These are phyloP conservation scores for Nasturtium officinale DNA, from an alignment of 345 rosid species.

Conservation along the genomic window DNA sequence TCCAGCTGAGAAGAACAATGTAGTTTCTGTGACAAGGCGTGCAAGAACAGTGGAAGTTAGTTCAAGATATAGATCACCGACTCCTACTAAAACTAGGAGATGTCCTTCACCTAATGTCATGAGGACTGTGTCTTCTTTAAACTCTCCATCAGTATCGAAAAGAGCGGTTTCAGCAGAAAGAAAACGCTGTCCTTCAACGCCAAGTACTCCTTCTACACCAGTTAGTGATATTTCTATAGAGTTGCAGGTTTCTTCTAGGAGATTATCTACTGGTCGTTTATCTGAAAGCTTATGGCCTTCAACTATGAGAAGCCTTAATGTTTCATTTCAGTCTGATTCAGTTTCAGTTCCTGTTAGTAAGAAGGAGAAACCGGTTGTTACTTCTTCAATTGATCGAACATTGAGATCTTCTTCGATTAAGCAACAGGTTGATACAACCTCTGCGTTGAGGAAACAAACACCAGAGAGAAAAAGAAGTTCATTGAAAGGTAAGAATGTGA, in stretches of 20 bases:
- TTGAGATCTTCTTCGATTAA: conserved; percentile 84
- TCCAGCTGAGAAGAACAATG: conserved; percentile 76
- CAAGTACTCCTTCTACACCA: conserved; percentile 71
- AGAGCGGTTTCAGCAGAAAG: conserved; percentile 86
- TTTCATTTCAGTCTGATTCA: conserved; percentile 88
- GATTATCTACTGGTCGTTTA: conserved; percentile 55
- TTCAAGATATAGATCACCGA: conserved; percentile 81
- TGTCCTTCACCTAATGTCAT: conserved; percentile 67
- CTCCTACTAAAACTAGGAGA: conserved; percentile 56
- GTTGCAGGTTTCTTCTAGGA: conserved; percentile 54
- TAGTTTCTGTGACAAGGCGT: conserved; percentile 45
- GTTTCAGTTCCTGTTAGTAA: conserved; percentile 73
- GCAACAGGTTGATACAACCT: conserved; percentile 54
- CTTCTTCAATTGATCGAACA: conserved; percentile 60
- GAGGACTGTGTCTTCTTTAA: conserved; percentile 48
- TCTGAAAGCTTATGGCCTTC: conserved; percentile 98
- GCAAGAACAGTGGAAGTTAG: conserved; percentile 63
- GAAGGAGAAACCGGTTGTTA: conserved; percentile 73
- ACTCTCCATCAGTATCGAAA: conserved; percentile 52
- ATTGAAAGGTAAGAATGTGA: conserved; percentile 64
- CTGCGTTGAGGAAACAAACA: conserved; percentile 55
- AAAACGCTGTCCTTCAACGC: conserved; percentile 64
- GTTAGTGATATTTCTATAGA: conserved; percentile 63
- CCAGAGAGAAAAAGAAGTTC: conserved; percentile 88
- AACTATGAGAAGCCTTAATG: conserved; percentile 93